Percentiles rank a stretch among this genome's conserved stretches.
Conservation (phyloP, 1,284 basidiomycete genomes). For the Puccinia horiana region DNA sequence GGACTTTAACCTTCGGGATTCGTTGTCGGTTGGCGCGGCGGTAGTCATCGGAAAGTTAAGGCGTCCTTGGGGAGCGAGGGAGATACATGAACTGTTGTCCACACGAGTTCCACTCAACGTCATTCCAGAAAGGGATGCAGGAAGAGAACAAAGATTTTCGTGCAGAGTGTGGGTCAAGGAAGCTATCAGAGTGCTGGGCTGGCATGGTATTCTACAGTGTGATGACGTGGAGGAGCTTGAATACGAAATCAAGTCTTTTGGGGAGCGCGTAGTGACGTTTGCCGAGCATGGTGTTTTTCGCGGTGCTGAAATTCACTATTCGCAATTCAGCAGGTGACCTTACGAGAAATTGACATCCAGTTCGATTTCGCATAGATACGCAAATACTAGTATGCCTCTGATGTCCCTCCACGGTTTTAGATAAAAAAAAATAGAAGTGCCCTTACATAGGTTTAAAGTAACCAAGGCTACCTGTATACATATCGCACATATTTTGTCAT, state of each 20-base stretch:
- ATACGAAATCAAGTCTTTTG: slow-evolving; percentile 33
- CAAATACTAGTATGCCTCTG: too few relatives aligned
- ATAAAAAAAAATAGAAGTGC: too few relatives aligned
- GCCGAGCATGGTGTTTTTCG: slow-evolving; percentile 31
- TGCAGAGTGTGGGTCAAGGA: slow-evolving; percentile 32
- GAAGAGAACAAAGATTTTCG: slow-evolving; percentile 17
- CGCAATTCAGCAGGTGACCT: slow-evolving; percentile 4
- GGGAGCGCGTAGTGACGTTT: slow-evolving; percentile 12
- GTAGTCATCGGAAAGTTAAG: slow-evolving; percentile 30
- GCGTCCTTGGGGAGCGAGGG: slow-evolving; percentile 9
- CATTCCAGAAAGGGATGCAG: slow-evolving; percentile 5
- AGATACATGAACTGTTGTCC: slow-evolving; percentile 8
- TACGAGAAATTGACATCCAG: too few relatives aligned
- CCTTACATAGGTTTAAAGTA: too few relatives aligned
- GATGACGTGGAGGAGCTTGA: slow-evolving; percentile 28
- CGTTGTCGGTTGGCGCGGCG: slow-evolving; percentile 18
- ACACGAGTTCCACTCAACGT: slow-evolving; percentile 1
- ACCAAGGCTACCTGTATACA: too few relatives aligned
- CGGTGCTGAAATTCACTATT: slow-evolving; percentile 29
- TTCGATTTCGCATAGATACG: too few relatives aligned
- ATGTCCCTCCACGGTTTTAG: too few relatives aligned
- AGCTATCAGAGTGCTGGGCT: slow-evolving; percentile 26
- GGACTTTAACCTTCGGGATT: slow-evolving; percentile 31
- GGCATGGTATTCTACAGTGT: slow-evolving; percentile 10
- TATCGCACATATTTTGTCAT: too few relatives aligned